A percentile compares a stretch with the other conserved stretches of the same genome.
Evolutionary conservation across 1,284 basidiomycete species (phyloP).

Genomic region (Rugiboletus extremiorientalis): DNA sequence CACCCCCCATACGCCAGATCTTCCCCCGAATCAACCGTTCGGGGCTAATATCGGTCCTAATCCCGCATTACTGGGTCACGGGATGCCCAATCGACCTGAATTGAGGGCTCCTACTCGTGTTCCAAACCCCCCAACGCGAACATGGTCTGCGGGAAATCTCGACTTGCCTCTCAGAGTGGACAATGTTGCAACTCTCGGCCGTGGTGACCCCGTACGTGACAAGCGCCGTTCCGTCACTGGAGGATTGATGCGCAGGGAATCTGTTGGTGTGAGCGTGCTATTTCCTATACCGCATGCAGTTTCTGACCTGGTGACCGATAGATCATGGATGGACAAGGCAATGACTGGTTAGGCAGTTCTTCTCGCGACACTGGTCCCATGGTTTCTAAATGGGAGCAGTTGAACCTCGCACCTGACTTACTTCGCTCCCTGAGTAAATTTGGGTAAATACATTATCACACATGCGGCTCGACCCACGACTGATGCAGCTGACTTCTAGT

Average conservation of each 20-base stretch:
- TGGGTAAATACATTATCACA: conserved; percentile 58
- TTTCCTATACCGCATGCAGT: neutral
- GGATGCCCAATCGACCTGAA: conserved; percentile 61
- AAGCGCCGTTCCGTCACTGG: conserved; percentile 75
- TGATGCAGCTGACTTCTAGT: conserved; percentile 41
- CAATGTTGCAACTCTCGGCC: conserved; percentile 30
- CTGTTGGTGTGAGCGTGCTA: conserved; percentile 57
- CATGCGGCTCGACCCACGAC: conserved; percentile 10
- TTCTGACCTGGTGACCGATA: conserved; percentile 30
- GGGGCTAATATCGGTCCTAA: conserved; percentile 41
- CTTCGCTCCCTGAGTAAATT: conserved; percentile 90
- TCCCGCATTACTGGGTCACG: conserved; percentile 50
- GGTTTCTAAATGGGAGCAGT: conserved; percentile 95
- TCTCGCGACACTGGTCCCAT: conserved; percentile 78
- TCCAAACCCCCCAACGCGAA: conserved; percentile 69
- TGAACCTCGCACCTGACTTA: conserved; percentile 84
- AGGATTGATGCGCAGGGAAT: conserved; percentile 67
- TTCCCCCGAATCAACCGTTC: conserved; percentile 49
- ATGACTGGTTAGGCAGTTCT: conserved; percentile 51
- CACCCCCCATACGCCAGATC: conserved; percentile 47
- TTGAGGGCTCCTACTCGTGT: conserved; percentile 52
- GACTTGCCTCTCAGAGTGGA: conserved; percentile 66
- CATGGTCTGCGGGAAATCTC: conserved; percentile 78
- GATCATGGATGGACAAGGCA: conserved; percentile 52
- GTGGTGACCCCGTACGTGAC: conserved; percentile 45